phyloP scores from a whole-genome alignment of 371 early-diverging fungal species.

The Mortierella sp. region DNA sequence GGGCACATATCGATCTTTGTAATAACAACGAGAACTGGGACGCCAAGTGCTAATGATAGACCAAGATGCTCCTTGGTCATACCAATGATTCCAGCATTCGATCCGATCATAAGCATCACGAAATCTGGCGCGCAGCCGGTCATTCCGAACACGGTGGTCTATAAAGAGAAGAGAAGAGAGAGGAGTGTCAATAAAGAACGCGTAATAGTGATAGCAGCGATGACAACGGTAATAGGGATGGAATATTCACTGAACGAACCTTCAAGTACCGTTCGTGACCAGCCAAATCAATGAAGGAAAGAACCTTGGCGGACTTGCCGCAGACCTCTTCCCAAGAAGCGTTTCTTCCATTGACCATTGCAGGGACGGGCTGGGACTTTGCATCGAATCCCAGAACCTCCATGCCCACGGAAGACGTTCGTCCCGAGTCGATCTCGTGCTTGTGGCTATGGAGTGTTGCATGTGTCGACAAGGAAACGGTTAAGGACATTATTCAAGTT shows the following conservation, averaged over 20 bases:
- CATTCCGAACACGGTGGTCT: constrained; percentile 94
- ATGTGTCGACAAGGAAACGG: not conserved
- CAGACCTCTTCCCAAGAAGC: constrained; percentile 88
- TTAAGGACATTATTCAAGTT: not conserved
- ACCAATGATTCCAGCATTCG: constrained; percentile 92
- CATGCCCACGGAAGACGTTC: constrained; percentile 91
- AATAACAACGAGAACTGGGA: constrained; percentile 91
- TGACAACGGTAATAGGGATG: not conserved
- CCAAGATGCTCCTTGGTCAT: constrained; percentile 97
- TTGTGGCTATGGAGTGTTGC: constrained; percentile 68
- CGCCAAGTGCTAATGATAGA: constrained; percentile 82
- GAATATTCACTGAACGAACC: constrained; percentile 26
- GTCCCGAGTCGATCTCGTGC: constrained; percentile 92
- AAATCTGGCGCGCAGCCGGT: constrained; percentile 91
- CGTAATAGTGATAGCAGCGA: not conserved
- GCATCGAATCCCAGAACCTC: constrained; percentile 91
- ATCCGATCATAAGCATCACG: constrained; percentile 91
- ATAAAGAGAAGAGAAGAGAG: not conserved
- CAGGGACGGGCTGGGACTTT: constrained; percentile 64
- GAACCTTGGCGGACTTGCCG: constrained; percentile 76
- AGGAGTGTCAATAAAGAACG: not conserved
- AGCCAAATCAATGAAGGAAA: constrained; percentile 90
- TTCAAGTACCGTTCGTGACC: constrained; percentile 95
- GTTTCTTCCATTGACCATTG: constrained; percentile 66
- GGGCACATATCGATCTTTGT: constrained; percentile 96